Evolutionary conservation across 2,329 filamentous ascomycete species (phyloP), one percentile per base, ranked within the genome.

Genomic region (Talaromyces amestolkiae): DNA sequence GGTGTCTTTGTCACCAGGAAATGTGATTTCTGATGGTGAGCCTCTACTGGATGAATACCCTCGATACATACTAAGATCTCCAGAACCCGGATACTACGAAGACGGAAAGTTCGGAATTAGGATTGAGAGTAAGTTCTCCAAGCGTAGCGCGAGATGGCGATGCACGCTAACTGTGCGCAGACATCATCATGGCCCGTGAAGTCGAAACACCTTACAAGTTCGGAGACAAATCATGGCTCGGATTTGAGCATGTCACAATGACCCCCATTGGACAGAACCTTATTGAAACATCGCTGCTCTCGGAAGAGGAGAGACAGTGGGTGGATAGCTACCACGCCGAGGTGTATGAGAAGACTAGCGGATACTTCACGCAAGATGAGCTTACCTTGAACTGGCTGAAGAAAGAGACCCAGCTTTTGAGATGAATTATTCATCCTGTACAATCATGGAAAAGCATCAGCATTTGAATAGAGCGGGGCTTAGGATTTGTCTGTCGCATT

Each of bases 191-290:
- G 83, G 92, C 96, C 35, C 90, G 87, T 70, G 93, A 97, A 76
- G 89, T 91, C n/a, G 84, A 93, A 78, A 97, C 94, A 4, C 89
- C 89, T 68, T 86, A 96, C 78, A 87, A 89, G 41, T 98, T 98
- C 74, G 94, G 93, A 22, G 94, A 97, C 72, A 97, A 96, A 81
- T 90, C 93, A 2, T 99, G 91, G 80, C 83, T 98, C 41, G 93
- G 93, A 3, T 99, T 99, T 71, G 94, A 99, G 81, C 92, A 96
- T 77, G 93, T 98, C 69, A 99, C 95, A 0, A 92, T 99, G 92
- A 92, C 94, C 19, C 95, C 95, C 0, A 93, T 97, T 79, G 97
- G 94, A 80, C 87, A 89, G 67, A 97, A 92, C 68, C 81, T 99
- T 69, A 93, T 97, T 69, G 91, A 98, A 72, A 81, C 85, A 63